Conservation (phyloP, 1,139 yeast species). For the Nematodospora anomalae region DNA sequence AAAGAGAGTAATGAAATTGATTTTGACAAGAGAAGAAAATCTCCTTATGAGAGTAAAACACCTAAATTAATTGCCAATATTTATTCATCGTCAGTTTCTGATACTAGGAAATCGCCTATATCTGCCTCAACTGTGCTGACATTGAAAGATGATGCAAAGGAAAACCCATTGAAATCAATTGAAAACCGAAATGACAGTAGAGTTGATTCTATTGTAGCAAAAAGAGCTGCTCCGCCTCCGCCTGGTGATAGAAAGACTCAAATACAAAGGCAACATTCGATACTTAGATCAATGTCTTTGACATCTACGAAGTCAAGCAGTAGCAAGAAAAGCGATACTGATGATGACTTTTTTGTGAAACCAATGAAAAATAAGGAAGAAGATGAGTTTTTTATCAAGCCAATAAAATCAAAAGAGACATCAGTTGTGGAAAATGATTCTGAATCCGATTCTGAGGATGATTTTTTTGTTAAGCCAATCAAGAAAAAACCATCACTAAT, state of each 20-base stretch:
- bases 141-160: slow-evolving; percentile 25
- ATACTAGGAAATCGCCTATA: slow-evolving; percentile 36
- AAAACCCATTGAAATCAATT: not conserved
- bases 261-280: slow-evolving; percentile 19
- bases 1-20: slow-evolving; percentile 61
- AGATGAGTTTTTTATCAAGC: slow-evolving; percentile 6
- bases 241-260: slow-evolving; percentile 30
- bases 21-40: slow-evolving; percentile 75
- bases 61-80: slow-evolving; percentile 47
- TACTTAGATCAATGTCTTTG: slow-evolving; percentile 14
- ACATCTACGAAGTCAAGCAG: slow-evolving; percentile 5
- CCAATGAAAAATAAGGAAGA: slow-evolving; percentile 24
- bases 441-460: slow-evolving; percentile 21
- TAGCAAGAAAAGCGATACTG: slow-evolving; percentile 34
- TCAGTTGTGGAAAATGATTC: slow-evolving; percentile 14
- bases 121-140: slow-evolving; percentile 40
- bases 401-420: slow-evolving; percentile 1
- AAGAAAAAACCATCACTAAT: slow-evolving; percentile 19
- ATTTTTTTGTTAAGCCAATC: slow-evolving; percentile 31
- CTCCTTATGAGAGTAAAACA: slow-evolving; percentile 60
- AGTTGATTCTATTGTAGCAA: slow-evolving; percentile 48
- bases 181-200: slow-evolving; percentile 12
- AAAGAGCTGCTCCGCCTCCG: slow-evolving; percentile 76
- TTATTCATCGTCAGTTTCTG: slow-evolving; percentile 42
- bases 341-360: slow-evolving; percentile 65